Evolutionary conservation across 208 protist genomes (phyloP).

Genomic region (Trypanosoma scelopori): DNA sequence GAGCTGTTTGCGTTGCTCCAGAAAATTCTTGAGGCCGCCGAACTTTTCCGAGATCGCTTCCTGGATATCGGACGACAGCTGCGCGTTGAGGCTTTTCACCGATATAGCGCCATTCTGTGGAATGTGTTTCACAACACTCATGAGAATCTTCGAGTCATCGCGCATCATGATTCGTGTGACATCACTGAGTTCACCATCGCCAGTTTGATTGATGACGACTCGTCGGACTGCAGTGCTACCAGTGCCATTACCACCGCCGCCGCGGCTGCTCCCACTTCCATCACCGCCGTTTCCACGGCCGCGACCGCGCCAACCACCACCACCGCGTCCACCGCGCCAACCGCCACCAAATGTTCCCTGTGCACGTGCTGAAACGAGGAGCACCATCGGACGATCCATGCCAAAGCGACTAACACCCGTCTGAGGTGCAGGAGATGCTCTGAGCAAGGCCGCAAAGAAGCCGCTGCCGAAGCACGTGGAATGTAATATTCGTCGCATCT

Average conservation of each 20-base stretch:
- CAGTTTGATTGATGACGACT: conserved; percentile 39
- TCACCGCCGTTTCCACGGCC: conserved; percentile 2
- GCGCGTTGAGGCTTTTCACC: conserved; percentile 61
- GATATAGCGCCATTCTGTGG: conserved; percentile 60
- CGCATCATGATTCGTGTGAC: conserved; percentile 62
- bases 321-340: conserved; percentile 1
- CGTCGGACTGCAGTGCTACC: conserved; percentile 2
- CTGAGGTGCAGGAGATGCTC: neutral
- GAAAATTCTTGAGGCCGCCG: conserved; percentile 63
- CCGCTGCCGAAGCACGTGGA: neutral
- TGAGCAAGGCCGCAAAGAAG: neutral
- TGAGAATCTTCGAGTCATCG: conserved; percentile 62
- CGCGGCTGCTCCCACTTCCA: neutral
- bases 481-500: conserved; percentile 12
- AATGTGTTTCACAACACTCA: conserved; percentile 52
- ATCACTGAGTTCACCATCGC: conserved; percentile 56
- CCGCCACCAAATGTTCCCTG: conserved; percentile 21
- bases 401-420: neutral
- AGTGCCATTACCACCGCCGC: neutral
- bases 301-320: conserved; percentile 15
- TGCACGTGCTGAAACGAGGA: conserved; percentile 7
- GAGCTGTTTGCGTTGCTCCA: conserved; percentile 72
- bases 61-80: conserved; percentile 53
- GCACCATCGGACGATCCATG: neutral
- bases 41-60: conserved; percentile 80